phyloP scores from a whole-genome alignment of 768 basidiomycete species.

The Suillus cothurnatus region DNA sequence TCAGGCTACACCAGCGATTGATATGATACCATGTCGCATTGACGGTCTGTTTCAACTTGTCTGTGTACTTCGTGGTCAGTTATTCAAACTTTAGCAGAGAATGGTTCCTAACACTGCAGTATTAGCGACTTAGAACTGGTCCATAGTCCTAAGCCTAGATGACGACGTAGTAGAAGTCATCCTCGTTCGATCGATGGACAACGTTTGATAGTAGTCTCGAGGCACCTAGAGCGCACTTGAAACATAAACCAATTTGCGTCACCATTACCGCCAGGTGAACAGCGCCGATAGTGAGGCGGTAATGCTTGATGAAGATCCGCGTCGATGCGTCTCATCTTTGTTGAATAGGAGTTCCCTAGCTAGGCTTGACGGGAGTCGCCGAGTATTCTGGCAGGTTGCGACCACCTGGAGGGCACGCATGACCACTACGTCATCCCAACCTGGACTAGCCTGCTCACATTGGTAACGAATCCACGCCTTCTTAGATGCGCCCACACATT shows the following conservation, averaged over 20 bases:
- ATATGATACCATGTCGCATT: slow-evolving; percentile 23
- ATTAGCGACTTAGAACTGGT: slow-evolving; percentile 22
- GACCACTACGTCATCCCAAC: neutral
- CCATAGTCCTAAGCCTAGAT: slow-evolving; percentile 21
- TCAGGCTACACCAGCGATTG: neutral
- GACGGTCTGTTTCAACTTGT: slow-evolving; percentile 20
- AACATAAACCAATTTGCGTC: slow-evolving; percentile 21
- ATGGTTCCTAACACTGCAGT: neutral
- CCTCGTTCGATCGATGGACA: slow-evolving; percentile 19
- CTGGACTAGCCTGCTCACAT: neutral
- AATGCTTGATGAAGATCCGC: slow-evolving; percentile 2
- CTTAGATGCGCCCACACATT: neutral
- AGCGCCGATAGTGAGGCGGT: slow-evolving; percentile 23
- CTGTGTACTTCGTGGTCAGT: slow-evolving; percentile 11
- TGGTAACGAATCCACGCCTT: neutral
- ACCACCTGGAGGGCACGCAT: neutral
- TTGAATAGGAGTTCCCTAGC: neutral
- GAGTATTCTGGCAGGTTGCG: neutral
- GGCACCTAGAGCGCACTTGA: neutral
- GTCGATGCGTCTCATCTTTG: neutral
- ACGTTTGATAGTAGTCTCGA: slow-evolving; percentile 7
- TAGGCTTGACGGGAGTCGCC: neutral
- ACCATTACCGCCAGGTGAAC: slow-evolving; percentile 22
- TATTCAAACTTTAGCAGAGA: neutral
- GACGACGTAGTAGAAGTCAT: slow-evolving; percentile 20